Percentiles rank a stretch among this genome's conserved stretches.
Evolutionary conservation across 2,329 filamentous ascomycete species (phyloP).

Genomic region (Ascochyta rabiei): DNA sequence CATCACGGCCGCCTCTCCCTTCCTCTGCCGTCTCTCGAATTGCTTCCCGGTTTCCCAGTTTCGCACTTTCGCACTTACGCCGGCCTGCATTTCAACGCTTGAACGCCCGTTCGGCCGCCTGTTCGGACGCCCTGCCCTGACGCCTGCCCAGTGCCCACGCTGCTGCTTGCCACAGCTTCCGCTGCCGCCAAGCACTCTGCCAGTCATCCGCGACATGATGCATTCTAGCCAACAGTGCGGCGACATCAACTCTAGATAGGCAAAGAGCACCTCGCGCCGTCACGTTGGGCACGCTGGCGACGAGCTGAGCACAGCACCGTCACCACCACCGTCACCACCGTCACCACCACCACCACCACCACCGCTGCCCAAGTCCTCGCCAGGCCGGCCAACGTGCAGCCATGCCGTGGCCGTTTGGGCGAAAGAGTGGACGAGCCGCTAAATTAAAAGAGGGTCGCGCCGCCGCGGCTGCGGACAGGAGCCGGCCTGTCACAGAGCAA

Average conservation of each 20-base stretch:
- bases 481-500: constrained; percentile 39
- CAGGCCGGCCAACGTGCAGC: constrained; percentile 16
- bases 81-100: constrained; percentile 7
- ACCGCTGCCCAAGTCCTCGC: constrained; percentile 8
- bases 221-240: constrained; percentile 23
- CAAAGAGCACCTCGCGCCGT: constrained; percentile 19
- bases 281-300: constrained; percentile 26
- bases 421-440: constrained; percentile 71
- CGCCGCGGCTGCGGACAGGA: constrained; percentile 60
- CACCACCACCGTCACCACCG: too few relatives aligned
- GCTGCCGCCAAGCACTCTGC: constrained; percentile 14
- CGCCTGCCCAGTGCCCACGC: neutral
- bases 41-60: constrained; percentile 10
- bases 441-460: constrained; percentile 49
- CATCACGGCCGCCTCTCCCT: constrained; percentile 12
- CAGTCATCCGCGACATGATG: constrained; percentile 24
- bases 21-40: constrained; percentile 14
- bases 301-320: constrained; percentile 11
- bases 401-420: constrained; percentile 87
- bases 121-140: neutral
- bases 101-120: neutral
- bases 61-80: neutral
- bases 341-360: constrained; percentile 3
- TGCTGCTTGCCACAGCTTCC: constrained; percentile 8
- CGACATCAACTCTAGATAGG: constrained; percentile 20